A percentile compares a stretch with the other conserved stretches of the same genome.
Evolutionary conservation across 2,329 filamentous ascomycete genomes (phyloP).

Genomic region (Fusarium hainanense): DNA sequence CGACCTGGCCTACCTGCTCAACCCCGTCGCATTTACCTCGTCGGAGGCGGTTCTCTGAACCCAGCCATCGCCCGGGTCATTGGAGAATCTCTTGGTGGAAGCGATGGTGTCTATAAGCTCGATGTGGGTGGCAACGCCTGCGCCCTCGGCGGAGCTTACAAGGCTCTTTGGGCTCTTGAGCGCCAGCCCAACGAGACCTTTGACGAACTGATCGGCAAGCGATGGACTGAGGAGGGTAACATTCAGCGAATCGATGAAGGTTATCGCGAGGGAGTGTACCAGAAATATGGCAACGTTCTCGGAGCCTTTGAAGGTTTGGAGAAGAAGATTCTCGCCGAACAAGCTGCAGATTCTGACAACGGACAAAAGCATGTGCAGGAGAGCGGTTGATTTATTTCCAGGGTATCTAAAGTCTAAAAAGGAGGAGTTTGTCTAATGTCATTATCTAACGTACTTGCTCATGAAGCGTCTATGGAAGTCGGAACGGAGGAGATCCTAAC

Average conservation of each 20-base stretch:
- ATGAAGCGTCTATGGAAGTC: constrained; percentile 99
- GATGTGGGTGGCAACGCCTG: constrained; percentile 97
- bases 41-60: constrained; percentile 91
- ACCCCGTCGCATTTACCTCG: constrained; percentile 90
- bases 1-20: constrained; percentile 75
- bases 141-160: constrained; percentile 92
- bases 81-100: constrained; percentile 88
- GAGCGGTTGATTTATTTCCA: constrained; percentile 28
- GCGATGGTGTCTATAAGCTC: constrained; percentile 90
- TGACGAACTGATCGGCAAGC: constrained; percentile 83
- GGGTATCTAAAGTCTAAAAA: constrained; percentile 47
- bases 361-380: constrained; percentile 14
- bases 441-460: constrained; percentile 72
- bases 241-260: constrained; percentile 86
- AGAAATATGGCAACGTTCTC: constrained; percentile 80
- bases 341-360: constrained; percentile 34
- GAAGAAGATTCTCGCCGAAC: constrained; percentile 65
- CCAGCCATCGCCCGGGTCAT: constrained; percentile 86
- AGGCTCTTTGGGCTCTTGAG: constrained; percentile 93
- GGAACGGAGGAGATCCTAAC: constrained; percentile 85
- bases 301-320: constrained; percentile 84
- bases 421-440: constrained; percentile 20
- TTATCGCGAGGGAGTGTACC: constrained; percentile 79
- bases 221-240: constrained; percentile 88
- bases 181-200: constrained; percentile 77